Conservation (phyloP, 257 asterid species). For the Verbascum thapsus region DNA sequence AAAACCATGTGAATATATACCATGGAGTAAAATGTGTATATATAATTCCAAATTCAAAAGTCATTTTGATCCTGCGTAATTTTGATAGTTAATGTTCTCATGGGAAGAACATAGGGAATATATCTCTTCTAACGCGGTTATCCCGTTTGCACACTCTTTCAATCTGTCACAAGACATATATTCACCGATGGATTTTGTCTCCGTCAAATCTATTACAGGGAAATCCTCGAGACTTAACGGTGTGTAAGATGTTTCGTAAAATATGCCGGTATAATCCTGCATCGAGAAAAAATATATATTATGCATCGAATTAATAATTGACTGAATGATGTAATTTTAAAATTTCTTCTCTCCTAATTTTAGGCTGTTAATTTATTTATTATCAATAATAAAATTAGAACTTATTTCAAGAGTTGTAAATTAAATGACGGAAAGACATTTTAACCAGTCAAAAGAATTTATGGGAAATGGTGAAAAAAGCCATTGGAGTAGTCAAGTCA, state of each 20-base stretch:
- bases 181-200: conserved; percentile 29
- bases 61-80: conserved; percentile 36
- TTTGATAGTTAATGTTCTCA: conserved; percentile 33
- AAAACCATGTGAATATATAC: no score
- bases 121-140: conserved; percentile 50
- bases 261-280: conserved; percentile 43
- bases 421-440: conserved; percentile 34
- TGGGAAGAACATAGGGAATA: conserved; percentile 42
- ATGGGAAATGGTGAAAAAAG: conserved; percentile 56
- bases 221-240: conserved; percentile 49
- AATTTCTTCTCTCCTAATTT: no score
- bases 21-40: no score
- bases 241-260: conserved; percentile 36
- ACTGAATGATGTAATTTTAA: no score
- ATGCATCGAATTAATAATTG: not conserved
- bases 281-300: not conserved
- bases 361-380: no score
- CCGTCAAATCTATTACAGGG: conserved; percentile 41
- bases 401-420: not conserved
- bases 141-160: conserved; percentile 31
- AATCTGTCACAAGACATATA: conserved; percentile 38
- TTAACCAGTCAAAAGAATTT: conserved; percentile 57
- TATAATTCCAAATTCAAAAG: not conserved
- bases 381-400: not conserved
- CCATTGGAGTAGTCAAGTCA: conserved; percentile 22